Evolutionary conservation across 1,139 yeast species (phyloP).

Genomic region (Suhomyces choctaworum): DNA sequence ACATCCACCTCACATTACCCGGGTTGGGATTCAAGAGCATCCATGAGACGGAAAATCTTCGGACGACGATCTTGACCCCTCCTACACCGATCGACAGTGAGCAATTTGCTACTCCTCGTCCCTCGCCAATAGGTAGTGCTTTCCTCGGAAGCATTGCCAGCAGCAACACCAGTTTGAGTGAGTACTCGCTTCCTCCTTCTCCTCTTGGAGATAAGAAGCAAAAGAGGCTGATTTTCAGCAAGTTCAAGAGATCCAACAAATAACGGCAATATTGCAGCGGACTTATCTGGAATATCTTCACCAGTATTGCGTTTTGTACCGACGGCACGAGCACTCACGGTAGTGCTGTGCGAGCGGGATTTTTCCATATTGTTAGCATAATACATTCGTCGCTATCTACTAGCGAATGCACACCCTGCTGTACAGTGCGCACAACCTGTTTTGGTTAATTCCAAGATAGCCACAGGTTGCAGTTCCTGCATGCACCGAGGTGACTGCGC

Average conservation of each 20-base stretch:
- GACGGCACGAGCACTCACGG: too few species aligned
- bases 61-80: constrained; percentile 3
- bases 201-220: constrained; percentile 6
- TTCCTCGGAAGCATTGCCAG: neutral
- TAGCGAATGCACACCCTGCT: too few species aligned
- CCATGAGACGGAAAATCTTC: constrained; percentile 3
- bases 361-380: too few species aligned
- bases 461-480: too few species aligned
- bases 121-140: neutral
- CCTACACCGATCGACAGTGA: neutral
- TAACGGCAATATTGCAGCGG: constrained; percentile 1
- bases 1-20: constrained; percentile 2
- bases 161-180: constrained; percentile 3
- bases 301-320: too few species aligned
- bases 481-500: neutral
- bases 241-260: constrained; percentile 12
- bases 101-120: neutral
- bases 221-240: constrained; percentile 18
- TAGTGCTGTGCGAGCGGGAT: too few species aligned
- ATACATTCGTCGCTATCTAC: too few species aligned
- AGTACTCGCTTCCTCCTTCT: constrained; percentile 1
- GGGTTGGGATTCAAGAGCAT: constrained; percentile 2
- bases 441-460: too few species aligned
- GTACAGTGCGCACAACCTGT: too few species aligned
- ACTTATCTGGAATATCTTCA: neutral